phyloP scores from a whole-genome alignment of 108 stramenopile species.

The Nitzschia sp. region DNA sequence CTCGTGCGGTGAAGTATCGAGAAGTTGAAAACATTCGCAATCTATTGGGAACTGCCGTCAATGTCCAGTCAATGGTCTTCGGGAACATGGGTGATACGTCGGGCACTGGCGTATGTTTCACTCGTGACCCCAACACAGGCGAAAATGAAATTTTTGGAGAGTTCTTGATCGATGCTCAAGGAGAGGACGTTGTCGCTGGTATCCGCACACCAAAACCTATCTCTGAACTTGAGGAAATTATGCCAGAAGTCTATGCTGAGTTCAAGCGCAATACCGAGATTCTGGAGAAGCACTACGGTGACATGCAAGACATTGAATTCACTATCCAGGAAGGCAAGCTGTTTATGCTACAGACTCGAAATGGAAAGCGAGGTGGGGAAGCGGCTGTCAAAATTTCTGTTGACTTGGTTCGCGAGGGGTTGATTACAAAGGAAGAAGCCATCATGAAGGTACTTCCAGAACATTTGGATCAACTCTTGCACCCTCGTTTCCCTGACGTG shows the following conservation, averaged over 20 bases:
- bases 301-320: conserved; percentile 94
- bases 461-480: conserved; percentile 83
- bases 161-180: conserved; percentile 87
- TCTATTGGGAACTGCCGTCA: conserved; percentile 72
- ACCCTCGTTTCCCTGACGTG: conserved; percentile 69
- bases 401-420: conserved; percentile 83
- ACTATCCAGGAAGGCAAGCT: conserved; percentile 87
- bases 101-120: conserved; percentile 88
- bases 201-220: conserved; percentile 85
- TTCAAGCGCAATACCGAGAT: conserved; percentile 70
- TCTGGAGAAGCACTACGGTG: conserved; percentile 81
- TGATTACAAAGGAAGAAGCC: conserved; percentile 69
- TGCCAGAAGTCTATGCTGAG: conserved; percentile 81
- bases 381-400: conserved; percentile 85
- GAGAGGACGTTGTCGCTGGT: conserved; percentile 91
- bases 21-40: conserved; percentile 78
- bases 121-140: conserved; percentile 80
- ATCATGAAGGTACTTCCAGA: conserved; percentile 78
- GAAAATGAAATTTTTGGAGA: conserved; percentile 83
- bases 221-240: conserved; percentile 57
- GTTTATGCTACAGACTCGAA: conserved; percentile 88
- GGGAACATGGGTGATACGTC: conserved; percentile 82
- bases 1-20: conserved; percentile 84
- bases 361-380: conserved; percentile 82
- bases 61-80: conserved; percentile 85